Conservation (phyloP, 345 rosid genomes). For the Gynandropsis gynandra region DNA sequence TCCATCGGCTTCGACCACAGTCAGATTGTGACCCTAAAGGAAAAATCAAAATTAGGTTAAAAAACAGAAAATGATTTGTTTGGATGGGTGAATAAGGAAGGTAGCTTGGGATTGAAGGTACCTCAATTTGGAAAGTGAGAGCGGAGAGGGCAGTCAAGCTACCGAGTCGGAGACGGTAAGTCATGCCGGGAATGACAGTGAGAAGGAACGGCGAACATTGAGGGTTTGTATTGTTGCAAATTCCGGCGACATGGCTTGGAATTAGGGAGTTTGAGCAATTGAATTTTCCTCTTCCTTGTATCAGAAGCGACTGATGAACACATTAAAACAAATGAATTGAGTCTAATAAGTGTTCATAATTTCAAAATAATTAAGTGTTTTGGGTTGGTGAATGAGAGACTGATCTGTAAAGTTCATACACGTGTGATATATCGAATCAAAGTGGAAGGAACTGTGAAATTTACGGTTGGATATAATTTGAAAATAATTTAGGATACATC, state of each 20-base stretch:
- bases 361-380: too few relatives aligned
- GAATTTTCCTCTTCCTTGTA: constrained; percentile 69
- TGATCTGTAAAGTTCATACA: too few relatives aligned
- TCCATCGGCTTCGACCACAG: constrained; percentile 80
- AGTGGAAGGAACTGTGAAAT: too few relatives aligned
- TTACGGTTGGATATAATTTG: too few relatives aligned
- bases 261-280: constrained; percentile 34
- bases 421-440: constrained; percentile 1
- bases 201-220: constrained; percentile 39
- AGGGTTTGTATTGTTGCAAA: constrained; percentile 42
- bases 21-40: constrained; percentile 67
- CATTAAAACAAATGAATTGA: not conserved
- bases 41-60: not conserved
- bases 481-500: too few relatives aligned
- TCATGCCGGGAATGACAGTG: constrained; percentile 51
- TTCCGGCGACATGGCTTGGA: constrained; percentile 21
- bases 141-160: constrained; percentile 57
- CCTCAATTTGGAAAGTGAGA: constrained; percentile 77
- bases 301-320: constrained; percentile 45
- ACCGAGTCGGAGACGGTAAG: constrained; percentile 50
- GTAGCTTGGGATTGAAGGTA: constrained; percentile 18
- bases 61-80: not conserved
- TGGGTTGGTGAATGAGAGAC: too few relatives aligned
- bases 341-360: too few relatives aligned
- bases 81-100: not conserved